phyloP scores from a whole-genome alignment of 176 grass and related monocot species.

The Ananas comosus region DNA sequence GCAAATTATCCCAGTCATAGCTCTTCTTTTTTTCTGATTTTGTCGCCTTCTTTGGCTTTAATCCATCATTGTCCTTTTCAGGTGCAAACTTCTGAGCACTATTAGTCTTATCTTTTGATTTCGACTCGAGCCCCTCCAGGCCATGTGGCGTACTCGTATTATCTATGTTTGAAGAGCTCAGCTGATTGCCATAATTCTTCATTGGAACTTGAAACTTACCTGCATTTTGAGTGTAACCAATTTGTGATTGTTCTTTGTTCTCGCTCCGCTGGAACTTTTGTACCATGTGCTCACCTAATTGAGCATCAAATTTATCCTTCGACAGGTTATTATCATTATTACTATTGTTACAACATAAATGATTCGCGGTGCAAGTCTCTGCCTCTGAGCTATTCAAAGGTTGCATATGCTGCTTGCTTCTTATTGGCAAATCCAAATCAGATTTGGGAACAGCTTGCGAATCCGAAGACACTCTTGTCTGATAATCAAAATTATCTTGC shows the following conservation, averaged over 20 bases:
- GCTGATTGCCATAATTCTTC: constrained; percentile 13
- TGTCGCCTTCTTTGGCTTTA: constrained; percentile 38
- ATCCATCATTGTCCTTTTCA: constrained; percentile 22
- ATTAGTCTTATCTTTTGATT: constrained; percentile 12
- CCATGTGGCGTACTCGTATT: constrained; percentile 15
- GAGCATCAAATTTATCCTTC: constrained; percentile 17
- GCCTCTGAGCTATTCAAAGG: constrained; percentile 23
- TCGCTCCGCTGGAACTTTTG: background rate
- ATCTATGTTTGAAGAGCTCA: constrained; percentile 22
- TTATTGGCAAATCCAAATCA: constrained; percentile 21
- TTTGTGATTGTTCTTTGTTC: constrained; percentile 9
- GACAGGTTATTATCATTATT: background rate
- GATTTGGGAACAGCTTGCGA: constrained; percentile 10
- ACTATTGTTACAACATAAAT: constrained; percentile 7
- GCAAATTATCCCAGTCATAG: constrained; percentile 74
- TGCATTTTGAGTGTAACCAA: constrained; percentile 11
- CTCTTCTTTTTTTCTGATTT: constrained; percentile 32
- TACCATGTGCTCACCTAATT: constrained; percentile 8
- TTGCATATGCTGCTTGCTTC: constrained; percentile 22
- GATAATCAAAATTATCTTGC: constrained; percentile 12
- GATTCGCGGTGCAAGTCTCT: constrained; percentile 14
- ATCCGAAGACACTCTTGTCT: constrained; percentile 12
- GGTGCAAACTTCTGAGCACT: constrained; percentile 14
- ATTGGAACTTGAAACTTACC: constrained; percentile 15
- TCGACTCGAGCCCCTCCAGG: constrained; percentile 16